Conservation (phyloP, 176 grass and related monocot species). For the Rhynchospora tenuis region DNA sequence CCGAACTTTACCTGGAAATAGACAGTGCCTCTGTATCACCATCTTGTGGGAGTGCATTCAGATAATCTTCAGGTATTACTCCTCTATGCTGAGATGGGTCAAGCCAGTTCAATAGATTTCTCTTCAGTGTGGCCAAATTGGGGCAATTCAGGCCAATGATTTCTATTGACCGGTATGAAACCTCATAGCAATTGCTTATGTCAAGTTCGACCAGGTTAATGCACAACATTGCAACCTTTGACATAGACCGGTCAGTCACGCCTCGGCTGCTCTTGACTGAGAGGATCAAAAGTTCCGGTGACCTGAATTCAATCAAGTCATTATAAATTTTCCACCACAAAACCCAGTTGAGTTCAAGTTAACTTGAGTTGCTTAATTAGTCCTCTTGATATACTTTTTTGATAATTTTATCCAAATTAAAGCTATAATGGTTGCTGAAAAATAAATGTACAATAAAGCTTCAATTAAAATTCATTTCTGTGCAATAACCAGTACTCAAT, state of each 20-base stretch:
- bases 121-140: slow-evolving; percentile 53
- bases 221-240: slow-evolving; percentile 49
- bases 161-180: slow-evolving; percentile 68
- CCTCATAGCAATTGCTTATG: slow-evolving; percentile 84
- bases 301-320: slow-evolving; percentile 39
- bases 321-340: slow-evolving; percentile 4
- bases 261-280: slow-evolving; percentile 57
- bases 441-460: not conserved
- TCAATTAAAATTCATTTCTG: not conserved
- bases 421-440: not conserved
- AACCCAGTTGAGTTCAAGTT: not conserved
- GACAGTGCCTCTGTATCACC: slow-evolving; percentile 63
- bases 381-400: not conserved
- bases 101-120: slow-evolving; percentile 79
- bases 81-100: slow-evolving; percentile 73
- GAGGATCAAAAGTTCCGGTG: slow-evolving; percentile 49
- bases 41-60: slow-evolving; percentile 73
- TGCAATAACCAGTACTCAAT: not conserved
- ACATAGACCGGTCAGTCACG: slow-evolving; percentile 56
- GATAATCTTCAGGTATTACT: slow-evolving; percentile 66
- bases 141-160: slow-evolving; percentile 69
- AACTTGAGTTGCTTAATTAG: not conserved
- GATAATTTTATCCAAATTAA: not conserved
- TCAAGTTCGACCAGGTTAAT: slow-evolving; percentile 62
- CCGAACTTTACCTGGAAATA: slow-evolving; percentile 37